Conservation (phyloP, 2,329 filamentous ascomycete genomes). For the Colletotrichum sp. region DNA sequence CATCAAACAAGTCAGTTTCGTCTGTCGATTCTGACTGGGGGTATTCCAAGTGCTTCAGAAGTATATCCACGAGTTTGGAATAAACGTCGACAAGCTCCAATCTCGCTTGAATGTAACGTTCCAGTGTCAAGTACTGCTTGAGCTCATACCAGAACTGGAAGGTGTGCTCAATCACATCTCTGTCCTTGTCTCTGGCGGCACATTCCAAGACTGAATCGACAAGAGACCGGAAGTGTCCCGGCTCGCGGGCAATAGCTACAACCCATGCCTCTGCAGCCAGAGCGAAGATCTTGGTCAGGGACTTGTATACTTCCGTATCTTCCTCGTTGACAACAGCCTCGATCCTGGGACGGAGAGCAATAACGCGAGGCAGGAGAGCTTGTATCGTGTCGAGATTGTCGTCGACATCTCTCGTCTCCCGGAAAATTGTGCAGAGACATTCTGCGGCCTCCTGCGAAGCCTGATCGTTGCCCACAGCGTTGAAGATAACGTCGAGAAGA, state of each 20-base stretch:
- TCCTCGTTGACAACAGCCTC: conserved; percentile 77
- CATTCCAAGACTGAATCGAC: conserved; percentile 95
- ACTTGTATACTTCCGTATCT: conserved; percentile 85
- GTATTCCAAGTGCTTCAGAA: conserved; percentile 89
- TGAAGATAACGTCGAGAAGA: conserved; percentile 80
- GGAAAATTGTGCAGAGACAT: conserved; percentile 89
- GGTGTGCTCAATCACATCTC: conserved; percentile 90
- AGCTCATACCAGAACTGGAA: conserved; percentile 99
- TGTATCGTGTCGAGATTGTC: conserved; percentile 85
- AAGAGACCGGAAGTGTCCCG: conserved; percentile 79
- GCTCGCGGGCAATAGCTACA: conserved; percentile 85
- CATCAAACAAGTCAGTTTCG: conserved; percentile 88
- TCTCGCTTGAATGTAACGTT: conserved; percentile 85
- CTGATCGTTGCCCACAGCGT: conserved; percentile 74
- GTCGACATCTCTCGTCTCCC: conserved; percentile 92
- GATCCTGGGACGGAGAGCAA: conserved; percentile 79
- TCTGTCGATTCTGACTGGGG: conserved; percentile 76
- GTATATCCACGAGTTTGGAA: conserved; percentile 88
- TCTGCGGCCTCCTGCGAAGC: conserved; percentile 91
- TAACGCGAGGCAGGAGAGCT: conserved; percentile 79
- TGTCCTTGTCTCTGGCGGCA: conserved; percentile 83
- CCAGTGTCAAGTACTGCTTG: conserved; percentile 92
- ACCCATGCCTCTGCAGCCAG: conserved; percentile 96
- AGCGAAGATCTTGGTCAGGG: conserved; percentile 87
- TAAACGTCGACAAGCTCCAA: conserved; percentile 81